Evolutionary conservation across 2,329 filamentous ascomycete species (phyloP).

Genomic region (Diaporthe helianthi): DNA sequence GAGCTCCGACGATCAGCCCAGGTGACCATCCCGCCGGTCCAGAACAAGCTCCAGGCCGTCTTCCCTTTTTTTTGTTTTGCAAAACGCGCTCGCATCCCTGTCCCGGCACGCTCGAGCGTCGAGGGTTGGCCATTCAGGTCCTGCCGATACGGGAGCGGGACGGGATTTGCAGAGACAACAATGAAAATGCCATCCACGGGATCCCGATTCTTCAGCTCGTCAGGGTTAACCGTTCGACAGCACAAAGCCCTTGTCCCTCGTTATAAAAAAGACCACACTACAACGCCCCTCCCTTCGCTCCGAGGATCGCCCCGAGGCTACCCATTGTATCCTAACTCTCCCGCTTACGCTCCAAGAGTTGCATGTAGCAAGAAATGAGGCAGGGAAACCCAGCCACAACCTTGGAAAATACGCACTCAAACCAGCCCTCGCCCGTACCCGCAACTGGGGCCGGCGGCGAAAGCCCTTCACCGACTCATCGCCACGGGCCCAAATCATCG

Average conservation of each 20-base stretch:
- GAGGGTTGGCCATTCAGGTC: conserved; percentile 4
- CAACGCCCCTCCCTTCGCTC: conserved; percentile 10
- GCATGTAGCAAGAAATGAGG: neutral
- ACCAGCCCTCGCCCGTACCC: conserved; percentile 14
- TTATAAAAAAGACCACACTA: neutral
- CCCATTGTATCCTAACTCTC: neutral
- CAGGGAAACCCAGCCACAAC: neutral
- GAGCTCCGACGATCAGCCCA: conserved; percentile 4
- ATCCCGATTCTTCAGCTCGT: conserved; percentile 30
- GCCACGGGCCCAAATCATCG: conserved; percentile 10
- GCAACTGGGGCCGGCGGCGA: conserved; percentile 22
- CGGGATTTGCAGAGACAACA: conserved; percentile 6
- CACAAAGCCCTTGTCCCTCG: conserved; percentile 17
- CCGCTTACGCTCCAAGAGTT: neutral
- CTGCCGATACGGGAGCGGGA: neutral
- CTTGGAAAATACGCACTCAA: conserved; percentile 16
- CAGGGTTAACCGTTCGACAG: conserved; percentile 26
- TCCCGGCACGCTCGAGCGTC: conserved; percentile 4
- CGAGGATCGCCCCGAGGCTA: conserved; percentile 23
- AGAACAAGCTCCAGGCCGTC: conserved; percentile 20
- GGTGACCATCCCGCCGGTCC: conserved; percentile 14
- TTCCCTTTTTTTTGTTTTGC: neutral
- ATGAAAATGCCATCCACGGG: conserved; percentile 19
- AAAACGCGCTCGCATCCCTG: conserved; percentile 13
- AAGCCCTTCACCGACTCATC: conserved; percentile 17